Base-by-base conservation (phyloP, 306 rosid species). In the Ammopiptanthus mongolicus region DNA sequence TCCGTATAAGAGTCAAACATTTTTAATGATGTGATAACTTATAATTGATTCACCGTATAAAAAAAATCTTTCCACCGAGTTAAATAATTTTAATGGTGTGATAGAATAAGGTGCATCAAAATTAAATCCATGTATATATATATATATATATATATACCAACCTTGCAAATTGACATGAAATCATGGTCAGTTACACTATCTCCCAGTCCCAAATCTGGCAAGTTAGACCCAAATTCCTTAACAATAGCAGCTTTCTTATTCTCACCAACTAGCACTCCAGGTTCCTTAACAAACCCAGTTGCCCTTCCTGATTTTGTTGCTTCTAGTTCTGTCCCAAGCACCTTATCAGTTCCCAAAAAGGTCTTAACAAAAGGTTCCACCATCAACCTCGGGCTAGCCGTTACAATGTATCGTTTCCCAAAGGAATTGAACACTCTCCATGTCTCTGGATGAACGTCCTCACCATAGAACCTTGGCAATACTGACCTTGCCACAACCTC, bases 81-180 rank as follows among this genome's bases (percentile, higher is more conserved):
- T n/a, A n/a, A n/a, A n/a, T n/a, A n/a, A n/a, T n/a, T n/a, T n/a
- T n/a, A n/a, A n/a, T n/a, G n/a, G n/a, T n/a, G n/a, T n/a, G n/a
- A n/a, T n/a, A n/a, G n/a, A n/a, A n/a, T n/a, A n/a, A n/a, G n/a
- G n/a, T n/a, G n/a, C n/a, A n/a, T n/a, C n/a, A n/a, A n/a, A n/a
- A n/a, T n/a, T n/a, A n/a, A n/a, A n/a, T n/a, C n/a, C n/a, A n/a
- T n/a, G n/a, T n/a, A n/a, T n/a, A n/a, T n/a, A n/a, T n/a, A n/a
- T n/a, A n/a, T n/a, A n/a, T n/a, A n/a, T n/a, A n/a, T n/a, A n/a
- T 23, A n/a, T 48, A 69, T 21, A 71, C 73, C n/a, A 68, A 90
- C 98, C 98, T 90, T 88, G 93, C 98, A 94, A 75, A 91, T 60
- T 11, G 97, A 91, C 96, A 95, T 88, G 91, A 95, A 95, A 56